Evolutionary conservation across 805 yeast species (phyloP).

Genomic region (Hanseniaspora meyeri): DNA sequence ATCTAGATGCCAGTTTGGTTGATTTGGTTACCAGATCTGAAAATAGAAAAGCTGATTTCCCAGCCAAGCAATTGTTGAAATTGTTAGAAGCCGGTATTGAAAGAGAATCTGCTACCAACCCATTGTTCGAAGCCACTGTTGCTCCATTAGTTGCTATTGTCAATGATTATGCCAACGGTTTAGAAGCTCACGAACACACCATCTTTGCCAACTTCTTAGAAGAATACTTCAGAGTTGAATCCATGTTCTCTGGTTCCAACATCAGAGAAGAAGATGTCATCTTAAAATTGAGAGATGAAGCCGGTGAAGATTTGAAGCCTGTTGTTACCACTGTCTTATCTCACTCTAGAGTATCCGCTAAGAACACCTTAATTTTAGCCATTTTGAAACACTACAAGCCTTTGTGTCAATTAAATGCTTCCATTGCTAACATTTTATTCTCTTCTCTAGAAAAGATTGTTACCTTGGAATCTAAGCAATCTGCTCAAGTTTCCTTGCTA

Average conservation of each 20-base stretch:
- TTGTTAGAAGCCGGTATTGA: constrained; percentile 49
- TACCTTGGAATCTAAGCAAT: constrained; percentile 76
- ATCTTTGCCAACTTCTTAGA: constrained; percentile 58
- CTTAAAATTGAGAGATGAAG: constrained; percentile 74
- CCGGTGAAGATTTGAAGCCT: constrained; percentile 58
- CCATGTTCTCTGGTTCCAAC: constrained; percentile 61
- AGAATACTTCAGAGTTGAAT: constrained; percentile 68
- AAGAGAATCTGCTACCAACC: constrained; percentile 40
- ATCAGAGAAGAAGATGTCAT: constrained; percentile 81
- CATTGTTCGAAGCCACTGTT: constrained; percentile 44
- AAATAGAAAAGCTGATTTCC: constrained; percentile 71
- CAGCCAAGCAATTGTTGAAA: constrained; percentile 73
- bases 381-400: constrained; percentile 75
- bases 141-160: constrained; percentile 68
- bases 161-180: constrained; percentile 56
- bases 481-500: constrained; percentile 86
- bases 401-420: constrained; percentile 56
- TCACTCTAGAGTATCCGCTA: constrained; percentile 86
- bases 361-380: constrained; percentile 79
- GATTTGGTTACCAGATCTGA: constrained; percentile 54
- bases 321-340: constrained; percentile 70
- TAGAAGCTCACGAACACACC: constrained; percentile 69
- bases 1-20: constrained; percentile 56
- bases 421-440: constrained; percentile 55
- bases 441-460: constrained; percentile 66